Evolutionary conservation across 2,329 filamentous ascomycete genomes (phyloP).

Genomic region (Sphaerulina musiva): DNA sequence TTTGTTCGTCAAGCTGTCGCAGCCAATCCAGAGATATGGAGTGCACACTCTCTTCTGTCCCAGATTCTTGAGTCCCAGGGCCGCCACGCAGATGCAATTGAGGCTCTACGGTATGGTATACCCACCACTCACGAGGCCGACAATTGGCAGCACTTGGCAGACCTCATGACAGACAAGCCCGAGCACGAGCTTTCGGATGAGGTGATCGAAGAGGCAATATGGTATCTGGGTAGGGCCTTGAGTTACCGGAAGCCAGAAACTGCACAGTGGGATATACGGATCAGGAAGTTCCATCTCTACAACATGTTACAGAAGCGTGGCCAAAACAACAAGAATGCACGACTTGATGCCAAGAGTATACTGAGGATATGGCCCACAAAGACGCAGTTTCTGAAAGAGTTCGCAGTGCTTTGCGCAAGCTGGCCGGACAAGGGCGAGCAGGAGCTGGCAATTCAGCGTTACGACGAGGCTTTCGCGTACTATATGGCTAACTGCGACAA

Average conservation of each 20-base stretch:
- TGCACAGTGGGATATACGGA: conserved; percentile 39
- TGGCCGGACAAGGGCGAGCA: conserved; percentile 25
- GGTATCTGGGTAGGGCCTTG: conserved; percentile 51
- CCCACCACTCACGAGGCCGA: conserved; percentile 50
- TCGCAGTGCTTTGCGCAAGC: conserved; percentile 48
- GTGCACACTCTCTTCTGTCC: conserved; percentile 54
- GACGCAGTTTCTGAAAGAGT: conserved; percentile 47
- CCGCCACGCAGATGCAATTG: conserved; percentile 51
- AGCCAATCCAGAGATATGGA: conserved; percentile 57
- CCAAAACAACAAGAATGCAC: conserved; percentile 42
- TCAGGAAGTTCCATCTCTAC: conserved; percentile 52
- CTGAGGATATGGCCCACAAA: conserved; percentile 50
- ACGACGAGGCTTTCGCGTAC: conserved; percentile 48
- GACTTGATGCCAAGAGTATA: conserved; percentile 49
- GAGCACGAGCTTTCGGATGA: conserved; percentile 34
- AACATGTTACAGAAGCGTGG: conserved; percentile 37
- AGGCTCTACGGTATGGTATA: conserved; percentile 53
- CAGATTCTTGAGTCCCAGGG: conserved; percentile 53
- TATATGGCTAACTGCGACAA: conserved; percentile 33
- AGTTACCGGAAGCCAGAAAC: conserved; percentile 41
- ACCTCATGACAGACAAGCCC: conserved; percentile 47
- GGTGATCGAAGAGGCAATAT: conserved; percentile 43
- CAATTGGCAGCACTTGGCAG: conserved; percentile 54
- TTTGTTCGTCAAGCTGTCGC: conserved; percentile 45
- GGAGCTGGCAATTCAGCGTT: conserved; percentile 32